Evolutionary conservation across 2,329 filamentous ascomycete species (phyloP), one percentile per base, ranked within the genome.

Genomic region (Fusarium poae): DNA sequence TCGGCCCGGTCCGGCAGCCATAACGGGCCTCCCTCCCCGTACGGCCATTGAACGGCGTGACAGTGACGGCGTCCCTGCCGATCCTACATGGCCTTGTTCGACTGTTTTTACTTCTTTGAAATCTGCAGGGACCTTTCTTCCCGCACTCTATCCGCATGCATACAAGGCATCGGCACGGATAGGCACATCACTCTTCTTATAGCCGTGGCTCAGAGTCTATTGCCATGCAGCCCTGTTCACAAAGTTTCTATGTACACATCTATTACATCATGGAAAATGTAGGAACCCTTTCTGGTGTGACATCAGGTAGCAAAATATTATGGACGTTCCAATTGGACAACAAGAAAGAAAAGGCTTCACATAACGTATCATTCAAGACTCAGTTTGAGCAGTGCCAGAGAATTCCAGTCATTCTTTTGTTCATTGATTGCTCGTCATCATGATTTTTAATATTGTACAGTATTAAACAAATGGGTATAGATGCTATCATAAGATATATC

Each of bases 1-100:
- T 70, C 72, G 72, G 72, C 68, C 68, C 72, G 72, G 72, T 69
- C 72, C 72, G 70, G 62, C 70, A 72, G 59, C 54, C 57, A 55
- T 49, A 46, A 54, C 52, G 57, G 53, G 55, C 59, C 51, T 56
- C 49, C 59, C 51, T 56, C 49, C 50, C 53, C 62, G 53, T 63
- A 59, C 46, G 45, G 37, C 15, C 45, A 64, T 51, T 29, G 32
- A 37, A 51, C 48, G 48, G 48, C 48, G 35, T 25, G 34, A 40
- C 15, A n/a, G 18, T 65, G 67, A 56, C 56, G 51, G 55, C 34
- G 54, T 52, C 46, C 59, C 54, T 62, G 64, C 45, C 44, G 64
- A 68, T 68, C 68, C 44, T 11, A 39, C 65, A 46, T 56, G 34
- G 43, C 37, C 27, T 48, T 32, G 39, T 30, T 21, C 43, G 23